Conservation (phyloP, 257 asterid species). For the Fraxinus pennsylvanica region DNA sequence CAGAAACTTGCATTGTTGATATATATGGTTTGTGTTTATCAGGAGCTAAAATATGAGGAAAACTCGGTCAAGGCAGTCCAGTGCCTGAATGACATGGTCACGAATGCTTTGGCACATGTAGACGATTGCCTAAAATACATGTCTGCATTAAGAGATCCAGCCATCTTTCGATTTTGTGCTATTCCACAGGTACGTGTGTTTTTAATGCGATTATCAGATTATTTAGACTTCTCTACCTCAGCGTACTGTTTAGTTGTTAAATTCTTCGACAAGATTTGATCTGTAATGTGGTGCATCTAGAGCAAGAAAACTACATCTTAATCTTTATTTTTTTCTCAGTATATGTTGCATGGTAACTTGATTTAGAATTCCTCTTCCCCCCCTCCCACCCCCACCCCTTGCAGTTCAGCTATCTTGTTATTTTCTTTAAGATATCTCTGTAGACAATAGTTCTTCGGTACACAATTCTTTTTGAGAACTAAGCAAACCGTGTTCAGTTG, state of each 20-base stretch:
- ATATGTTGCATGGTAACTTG: neutral
- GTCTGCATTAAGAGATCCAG: slow-evolving; percentile 71
- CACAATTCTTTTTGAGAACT: neutral
- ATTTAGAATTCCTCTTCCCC: neutral
- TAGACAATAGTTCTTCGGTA: neutral
- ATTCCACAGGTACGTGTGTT: slow-evolving; percentile 80
- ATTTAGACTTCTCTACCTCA: slow-evolving; percentile 11
- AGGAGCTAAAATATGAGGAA: slow-evolving; percentile 82
- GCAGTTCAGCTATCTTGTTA: neutral
- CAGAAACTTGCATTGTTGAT: slow-evolving; percentile 12
- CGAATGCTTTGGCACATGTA: slow-evolving; percentile 78
- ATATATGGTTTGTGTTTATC: slow-evolving; percentile 34
- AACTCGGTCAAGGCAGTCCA: slow-evolving; percentile 89
- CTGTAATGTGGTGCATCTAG: slow-evolving; percentile 3
- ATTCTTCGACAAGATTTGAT: neutral
- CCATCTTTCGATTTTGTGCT: slow-evolving; percentile 92
- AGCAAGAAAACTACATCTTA: slow-evolving; percentile 2
- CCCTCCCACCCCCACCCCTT: neutral
- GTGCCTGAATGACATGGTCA: slow-evolving; percentile 94
- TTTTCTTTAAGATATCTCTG: neutral
- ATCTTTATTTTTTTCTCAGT: neutral
- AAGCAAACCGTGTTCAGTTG: neutral
- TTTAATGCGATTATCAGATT: slow-evolving; percentile 6
- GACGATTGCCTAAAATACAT: slow-evolving; percentile 81
- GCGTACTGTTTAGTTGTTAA: neutral